Conservation (phyloP, 768 basidiomycete genomes). For the Cubamyces sp. region DNA sequence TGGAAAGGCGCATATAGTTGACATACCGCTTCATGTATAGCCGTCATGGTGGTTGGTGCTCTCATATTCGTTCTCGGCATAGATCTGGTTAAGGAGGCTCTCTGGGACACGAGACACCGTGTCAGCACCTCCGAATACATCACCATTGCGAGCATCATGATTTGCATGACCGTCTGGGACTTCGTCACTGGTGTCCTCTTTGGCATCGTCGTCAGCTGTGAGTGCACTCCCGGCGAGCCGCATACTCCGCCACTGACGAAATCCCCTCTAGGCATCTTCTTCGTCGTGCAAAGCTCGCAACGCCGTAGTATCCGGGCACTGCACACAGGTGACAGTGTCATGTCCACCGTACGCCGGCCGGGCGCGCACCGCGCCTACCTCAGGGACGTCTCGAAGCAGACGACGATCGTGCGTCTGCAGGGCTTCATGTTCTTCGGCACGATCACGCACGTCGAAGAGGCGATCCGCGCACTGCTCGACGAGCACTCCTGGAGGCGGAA, state of each 20-base stretch:
- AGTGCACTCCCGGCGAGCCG: constrained; percentile 31
- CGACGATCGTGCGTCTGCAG: constrained; percentile 85
- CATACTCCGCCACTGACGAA: not conserved
- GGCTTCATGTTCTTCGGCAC: constrained; percentile 95
- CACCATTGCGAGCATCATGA: constrained; percentile 83
- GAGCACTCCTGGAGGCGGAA: constrained; percentile 69
- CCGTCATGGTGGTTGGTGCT: constrained; percentile 88
- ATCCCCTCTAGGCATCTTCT: constrained; percentile 73
- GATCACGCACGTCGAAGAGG: constrained; percentile 86
- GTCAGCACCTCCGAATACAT: constrained; percentile 82
- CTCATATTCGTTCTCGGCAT: constrained; percentile 94
- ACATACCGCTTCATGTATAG: constrained; percentile 41
- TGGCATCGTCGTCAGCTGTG: constrained; percentile 90
- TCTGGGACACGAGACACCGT: constrained; percentile 94
- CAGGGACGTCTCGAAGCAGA: constrained; percentile 91
- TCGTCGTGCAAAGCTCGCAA: constrained; percentile 94
- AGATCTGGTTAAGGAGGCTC: constrained; percentile 91
- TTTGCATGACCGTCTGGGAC: constrained; percentile 93
- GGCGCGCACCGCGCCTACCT: constrained; percentile 87
- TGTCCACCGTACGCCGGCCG: constrained; percentile 91
- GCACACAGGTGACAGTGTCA: constrained; percentile 79
- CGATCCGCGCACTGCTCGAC: constrained; percentile 76
- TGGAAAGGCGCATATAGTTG: too few species aligned
- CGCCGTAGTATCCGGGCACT: constrained; percentile 81
- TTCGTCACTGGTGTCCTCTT: constrained; percentile 93